Base-by-base conservation (phyloP, 495 filamentous ascomycete species). In the Penicillium ochrochloron region DNA sequence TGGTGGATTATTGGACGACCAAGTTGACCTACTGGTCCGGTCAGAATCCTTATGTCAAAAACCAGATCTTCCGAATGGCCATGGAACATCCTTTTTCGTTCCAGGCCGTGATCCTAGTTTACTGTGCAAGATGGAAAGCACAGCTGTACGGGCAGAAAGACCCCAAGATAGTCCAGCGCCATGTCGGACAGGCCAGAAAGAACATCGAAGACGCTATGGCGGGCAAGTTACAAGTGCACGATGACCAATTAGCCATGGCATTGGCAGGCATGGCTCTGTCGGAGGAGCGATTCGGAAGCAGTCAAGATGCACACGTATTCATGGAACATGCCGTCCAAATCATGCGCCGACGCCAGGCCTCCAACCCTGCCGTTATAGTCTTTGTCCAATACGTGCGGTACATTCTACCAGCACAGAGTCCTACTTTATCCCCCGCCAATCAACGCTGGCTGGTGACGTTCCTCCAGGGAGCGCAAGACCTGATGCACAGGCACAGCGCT, bases 1-100 rank as follows among this genome's bases (percentile, higher is more conserved):
- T 82, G 51, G 67, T 66, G 3, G 76, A 79, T 51, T 73, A 73
- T 53, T 82, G 77, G 77, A 68, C 69, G 8, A 73, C 62, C 65
- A 72, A 74, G 39, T 69, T 81, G 61, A 70, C 72, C 0, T 82
- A 82, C 61, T 82, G 80, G 80, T 82, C 80, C 9, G 80, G 80
- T 0, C 75, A 78, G 54, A 81, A 81, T 58, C 56, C 60, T 39
- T 69, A 76, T 31, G 46, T 81, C 2, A 82, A 82, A 60, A 67
- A 76, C 21, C 72, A 70, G 25, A 71, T 78, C 9, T 81, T 78
- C 54, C 72, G 70, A 29, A 70, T 68, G 9, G 73, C 78, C 33
- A 76, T 77, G 73, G 58, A 60, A 39, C 70, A 81, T 65, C 78
- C 74, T 2, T 62, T 78, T 14, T 57, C 75, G 1, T 82, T 82